Evolutionary conservation across 192 early-diverging fungal genomes (phyloP).

Genomic region (Dimargaris cristalligena): DNA sequence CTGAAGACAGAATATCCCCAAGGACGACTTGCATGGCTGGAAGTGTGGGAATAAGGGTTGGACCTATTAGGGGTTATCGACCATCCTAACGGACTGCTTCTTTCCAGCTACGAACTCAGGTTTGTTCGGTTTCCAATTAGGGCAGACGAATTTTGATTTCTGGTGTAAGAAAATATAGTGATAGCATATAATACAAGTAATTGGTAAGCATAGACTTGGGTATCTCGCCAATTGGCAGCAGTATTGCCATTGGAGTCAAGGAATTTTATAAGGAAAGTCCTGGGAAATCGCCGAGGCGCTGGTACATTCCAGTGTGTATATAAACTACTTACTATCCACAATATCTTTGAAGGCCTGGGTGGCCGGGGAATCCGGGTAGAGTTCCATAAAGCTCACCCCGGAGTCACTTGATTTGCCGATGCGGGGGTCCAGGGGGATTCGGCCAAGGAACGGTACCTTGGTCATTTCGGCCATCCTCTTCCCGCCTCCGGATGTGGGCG

Average conservation of each 20-base stretch:
- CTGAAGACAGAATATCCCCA: too few species aligned
- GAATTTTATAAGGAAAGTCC: background rate
- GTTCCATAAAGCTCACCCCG: conserved; percentile 79
- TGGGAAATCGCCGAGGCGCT: background rate
- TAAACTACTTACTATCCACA: conserved; percentile 29
- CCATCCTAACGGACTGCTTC: too few species aligned
- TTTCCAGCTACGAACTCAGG: background rate
- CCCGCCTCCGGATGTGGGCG: conserved; percentile 61
- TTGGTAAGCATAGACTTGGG: background rate
- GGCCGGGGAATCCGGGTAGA: conserved; percentile 77
- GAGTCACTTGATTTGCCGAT: conserved; percentile 72
- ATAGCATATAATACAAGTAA: background rate
- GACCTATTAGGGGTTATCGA: too few species aligned
- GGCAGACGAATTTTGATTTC: background rate
- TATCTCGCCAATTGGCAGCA: background rate
- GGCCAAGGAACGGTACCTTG: conserved; percentile 42
- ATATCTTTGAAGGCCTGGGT: conserved; percentile 44
- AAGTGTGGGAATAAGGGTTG: too few species aligned
- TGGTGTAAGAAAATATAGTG: background rate
- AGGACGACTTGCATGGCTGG: background rate
- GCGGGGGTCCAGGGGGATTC: conserved; percentile 59
- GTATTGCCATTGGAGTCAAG: background rate
- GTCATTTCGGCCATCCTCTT: conserved; percentile 44
- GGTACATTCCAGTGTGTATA: background rate
- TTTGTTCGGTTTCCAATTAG: background rate